Percentiles rank a stretch among this genome's conserved stretches.
Conservation (phyloP, 2,329 filamentous ascomycete species). For the Fusarium aywerte region DNA sequence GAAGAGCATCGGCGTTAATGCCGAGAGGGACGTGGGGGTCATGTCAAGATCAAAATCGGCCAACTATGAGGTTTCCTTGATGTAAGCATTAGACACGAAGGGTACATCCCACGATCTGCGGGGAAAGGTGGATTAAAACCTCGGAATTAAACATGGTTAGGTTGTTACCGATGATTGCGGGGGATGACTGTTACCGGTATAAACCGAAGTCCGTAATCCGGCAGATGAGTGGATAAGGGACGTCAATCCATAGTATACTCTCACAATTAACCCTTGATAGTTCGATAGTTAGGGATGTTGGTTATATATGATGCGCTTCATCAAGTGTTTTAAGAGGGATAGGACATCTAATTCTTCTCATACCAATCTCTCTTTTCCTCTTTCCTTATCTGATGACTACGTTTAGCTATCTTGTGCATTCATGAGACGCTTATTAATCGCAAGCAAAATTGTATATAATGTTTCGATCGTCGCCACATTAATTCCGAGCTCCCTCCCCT, state of each 20-base stretch:
- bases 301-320: no score
- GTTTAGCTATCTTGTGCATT: neutral
- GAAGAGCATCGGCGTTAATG: slow-evolving; percentile 2
- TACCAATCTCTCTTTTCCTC: no score
- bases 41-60: neutral
- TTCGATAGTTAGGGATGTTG: no score
- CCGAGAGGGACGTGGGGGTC: slow-evolving; percentile 27
- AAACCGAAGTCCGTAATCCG: neutral
- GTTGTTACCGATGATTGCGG: neutral
- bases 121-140: neutral
- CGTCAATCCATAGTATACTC: no score
- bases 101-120: slow-evolving; percentile 22
- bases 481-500: slow-evolving; percentile 64
- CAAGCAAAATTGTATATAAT: slow-evolving; percentile 51
- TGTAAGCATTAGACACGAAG: slow-evolving; percentile 21
- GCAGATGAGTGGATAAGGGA: neutral
- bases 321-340: fast-evolving
- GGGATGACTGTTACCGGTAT: neutral
- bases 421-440: slow-evolving; percentile 43
- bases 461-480: slow-evolving; percentile 63
- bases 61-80: neutral
- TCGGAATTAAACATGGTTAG: neutral
- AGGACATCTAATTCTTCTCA: neutral
- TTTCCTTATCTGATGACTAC: neutral
- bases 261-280: no score